Evolutionary conservation across 208 protist genomes (phyloP).

Genomic region (Phytomonas francai): DNA sequence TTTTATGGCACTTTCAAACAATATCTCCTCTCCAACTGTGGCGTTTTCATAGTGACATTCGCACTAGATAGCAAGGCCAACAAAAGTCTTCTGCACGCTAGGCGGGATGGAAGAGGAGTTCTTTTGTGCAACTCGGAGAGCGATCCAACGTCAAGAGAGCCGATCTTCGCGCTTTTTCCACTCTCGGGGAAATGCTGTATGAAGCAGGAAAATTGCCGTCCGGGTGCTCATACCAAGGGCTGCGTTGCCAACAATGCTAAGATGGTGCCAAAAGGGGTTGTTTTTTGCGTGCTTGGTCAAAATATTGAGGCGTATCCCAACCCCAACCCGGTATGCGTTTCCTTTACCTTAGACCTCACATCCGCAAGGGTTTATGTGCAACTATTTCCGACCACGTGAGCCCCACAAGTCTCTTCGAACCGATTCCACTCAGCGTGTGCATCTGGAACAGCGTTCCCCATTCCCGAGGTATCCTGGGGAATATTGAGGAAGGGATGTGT

Average conservation of each 20-base stretch:
- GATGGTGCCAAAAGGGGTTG: conserved; percentile 8
- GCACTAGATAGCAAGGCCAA: conserved; percentile 22
- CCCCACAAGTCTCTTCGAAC: background rate
- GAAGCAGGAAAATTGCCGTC: background rate
- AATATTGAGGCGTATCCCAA: conserved; percentile 21
- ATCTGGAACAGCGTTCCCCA: background rate
- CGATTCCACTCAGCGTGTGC: background rate
- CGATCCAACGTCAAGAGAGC: conserved; percentile 2
- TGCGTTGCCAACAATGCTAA: background rate
- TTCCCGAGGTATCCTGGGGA: conserved; percentile 1
- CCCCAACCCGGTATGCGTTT: conserved; percentile 28
- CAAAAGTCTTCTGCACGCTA: conserved; percentile 36
- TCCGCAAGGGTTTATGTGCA: background rate
- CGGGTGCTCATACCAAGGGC: background rate
- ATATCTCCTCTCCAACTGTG: conserved; percentile 35
- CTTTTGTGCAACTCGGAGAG: conserved; percentile 54
- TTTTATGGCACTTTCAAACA: conserved; percentile 38
- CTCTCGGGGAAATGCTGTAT: background rate
- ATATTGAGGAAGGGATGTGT: conserved; percentile 15
- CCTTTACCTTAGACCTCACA: conserved; percentile 7
- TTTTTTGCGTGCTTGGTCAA: conserved; percentile 22
- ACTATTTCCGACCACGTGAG: background rate
- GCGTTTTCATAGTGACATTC: conserved; percentile 46
- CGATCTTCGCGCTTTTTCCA: background rate
- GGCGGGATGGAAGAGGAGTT: conserved; percentile 48